phyloP scores from a whole-genome alignment of 257 asterid genomes.

The Osmanthus fragrans region DNA sequence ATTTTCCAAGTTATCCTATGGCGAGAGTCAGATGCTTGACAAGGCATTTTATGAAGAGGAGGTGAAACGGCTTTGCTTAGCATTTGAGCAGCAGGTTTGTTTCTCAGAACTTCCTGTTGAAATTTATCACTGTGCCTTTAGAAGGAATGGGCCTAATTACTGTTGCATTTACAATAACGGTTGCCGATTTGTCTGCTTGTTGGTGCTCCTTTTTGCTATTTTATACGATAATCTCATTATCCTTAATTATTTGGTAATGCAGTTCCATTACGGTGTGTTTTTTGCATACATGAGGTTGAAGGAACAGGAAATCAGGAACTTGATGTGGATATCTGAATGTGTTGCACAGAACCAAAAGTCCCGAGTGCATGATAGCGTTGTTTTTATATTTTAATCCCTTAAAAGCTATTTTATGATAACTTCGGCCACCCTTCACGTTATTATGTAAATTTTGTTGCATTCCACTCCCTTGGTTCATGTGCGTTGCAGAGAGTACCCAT shows the following conservation, averaged over 20 bases:
- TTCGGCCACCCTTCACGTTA: neutral
- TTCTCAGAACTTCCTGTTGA: slow-evolving; percentile 7
- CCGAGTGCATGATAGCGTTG: slow-evolving; percentile 91
- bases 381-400: slow-evolving; percentile 61
- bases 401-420: neutral
- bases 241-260: slow-evolving; percentile 33
- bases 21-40: slow-evolving; percentile 98
- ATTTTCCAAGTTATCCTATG: slow-evolving; percentile 76
- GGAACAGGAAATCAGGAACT: slow-evolving; percentile 95
- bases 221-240: neutral
- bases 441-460: neutral
- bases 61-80: slow-evolving; percentile 88
- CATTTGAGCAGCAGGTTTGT: slow-evolving; percentile 95
- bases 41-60: slow-evolving; percentile 97
- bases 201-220: neutral
- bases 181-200: neutral
- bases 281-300: slow-evolving; percentile 88
- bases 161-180: neutral
- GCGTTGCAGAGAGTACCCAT: neutral
- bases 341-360: slow-evolving; percentile 96
- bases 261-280: slow-evolving; percentile 89
- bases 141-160: neutral
- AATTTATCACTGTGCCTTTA: neutral
- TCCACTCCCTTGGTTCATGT: neutral
- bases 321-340: slow-evolving; percentile 98